These are phyloP conservation scores for Apiosordaria backusii DNA, from an alignment of 495 filamentous ascomycete species.

Conservation along the genomic window DNA sequence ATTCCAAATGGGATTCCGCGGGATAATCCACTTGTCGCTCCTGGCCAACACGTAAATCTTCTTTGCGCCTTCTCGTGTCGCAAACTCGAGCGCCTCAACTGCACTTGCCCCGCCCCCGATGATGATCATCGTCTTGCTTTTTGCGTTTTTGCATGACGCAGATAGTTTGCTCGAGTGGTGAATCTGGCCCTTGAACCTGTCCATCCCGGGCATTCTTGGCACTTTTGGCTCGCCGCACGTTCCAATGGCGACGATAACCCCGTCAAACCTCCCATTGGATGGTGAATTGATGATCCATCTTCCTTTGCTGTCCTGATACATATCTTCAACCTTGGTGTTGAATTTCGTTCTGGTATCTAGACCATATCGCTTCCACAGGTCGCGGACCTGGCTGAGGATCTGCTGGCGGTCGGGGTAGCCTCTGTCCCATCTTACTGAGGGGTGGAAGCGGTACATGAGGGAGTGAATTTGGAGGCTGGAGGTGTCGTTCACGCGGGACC, in stretches of 20 bases:
- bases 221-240: conserved; percentile 77
- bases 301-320: conserved; percentile 64
- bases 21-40: conserved; percentile 87
- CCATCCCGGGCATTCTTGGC: conserved; percentile 61
- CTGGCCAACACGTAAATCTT: conserved; percentile 71
- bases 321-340: conserved; percentile 61
- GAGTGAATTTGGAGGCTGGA: conserved; percentile 79
- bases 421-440: conserved; percentile 65
- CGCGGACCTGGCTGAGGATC: conserved; percentile 65
- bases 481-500: conserved; percentile 77
- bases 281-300: conserved; percentile 77
- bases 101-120: conserved; percentile 79
- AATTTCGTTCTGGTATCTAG: conserved; percentile 69
- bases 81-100: conserved; percentile 81
- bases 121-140: conserved; percentile 68
- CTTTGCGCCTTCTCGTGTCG: conserved; percentile 58
- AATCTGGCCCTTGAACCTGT: conserved; percentile 63
- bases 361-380: conserved; percentile 73
- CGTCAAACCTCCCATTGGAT: conserved; percentile 68
- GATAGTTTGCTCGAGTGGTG: conserved; percentile 72
- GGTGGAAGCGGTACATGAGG: conserved; percentile 86
- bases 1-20: conserved; percentile 71
- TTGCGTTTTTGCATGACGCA: conserved; percentile 46
- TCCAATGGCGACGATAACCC: conserved; percentile 71
- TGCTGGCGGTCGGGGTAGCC: conserved; percentile 73